Base-by-base conservation (phyloP, 2,329 filamentous ascomycete species). In the Penicillium corylophilum region DNA sequence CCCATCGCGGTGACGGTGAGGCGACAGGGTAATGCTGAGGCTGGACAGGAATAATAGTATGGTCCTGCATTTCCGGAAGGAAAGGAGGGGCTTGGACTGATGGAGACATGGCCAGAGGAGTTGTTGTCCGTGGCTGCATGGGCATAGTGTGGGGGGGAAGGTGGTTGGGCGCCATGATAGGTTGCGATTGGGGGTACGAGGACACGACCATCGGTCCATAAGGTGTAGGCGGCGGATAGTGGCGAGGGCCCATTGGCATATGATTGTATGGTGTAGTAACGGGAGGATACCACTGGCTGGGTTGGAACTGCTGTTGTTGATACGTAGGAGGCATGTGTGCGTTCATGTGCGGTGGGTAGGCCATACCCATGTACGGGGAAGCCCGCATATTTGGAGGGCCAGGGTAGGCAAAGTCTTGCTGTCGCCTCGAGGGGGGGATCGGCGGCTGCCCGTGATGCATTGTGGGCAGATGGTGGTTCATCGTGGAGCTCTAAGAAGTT, bases 291-390 rank as follows among this genome's bases (percentile, higher is more conserved):
- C 76, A 78, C 64, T 67, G 76, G 60, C 60, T 78, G 64, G 68
- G 76, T 61, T 61, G 66, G 56, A 74, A 78, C 60, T 70, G 78
- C 66, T 71, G 74, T 60, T 59, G 76, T 64, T 60, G 72, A 66
- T 66, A 77, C 45, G 65, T 59, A 66, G 67, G 77, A 69, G 64
- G 74, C 64, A 63, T 73, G 65, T 66, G 82, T 73, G 66, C 80
- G 74, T 65, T 84, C 79, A 72, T 84, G 79, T 56, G 85, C 74
- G 50, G 83, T 81, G 68, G 78, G 60, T 75, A 73, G 61, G 71
- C 26, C 26, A 28, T 28, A 18, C 35, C 64, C 77, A 83, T 84
- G 63, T 87, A 83, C 44, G 82, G 82, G 55, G 81, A 80, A 51
- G 82, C 77, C 51, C 75, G 74, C 71, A 85, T 79, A 60, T 79